Base-by-base conservation (phyloP, 805 yeast species). In the Clavispora vitiphila region DNA sequence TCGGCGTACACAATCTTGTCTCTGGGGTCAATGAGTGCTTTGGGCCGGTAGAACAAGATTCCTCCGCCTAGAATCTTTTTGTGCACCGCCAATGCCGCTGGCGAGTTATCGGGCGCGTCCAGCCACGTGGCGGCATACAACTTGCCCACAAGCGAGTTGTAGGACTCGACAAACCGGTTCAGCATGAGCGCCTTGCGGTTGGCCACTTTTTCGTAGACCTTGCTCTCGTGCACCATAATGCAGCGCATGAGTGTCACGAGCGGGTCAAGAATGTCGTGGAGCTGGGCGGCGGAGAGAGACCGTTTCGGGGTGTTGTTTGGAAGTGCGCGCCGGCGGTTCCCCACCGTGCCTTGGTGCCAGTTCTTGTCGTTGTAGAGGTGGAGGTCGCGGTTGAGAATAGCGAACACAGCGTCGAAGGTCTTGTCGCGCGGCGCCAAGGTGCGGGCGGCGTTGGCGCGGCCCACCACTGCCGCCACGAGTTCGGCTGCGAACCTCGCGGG, bases 291-390 rank as follows among this genome's bases (percentile, higher is more conserved):
- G 7, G 55, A 53, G 16, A 65, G 47, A 5, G 65, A 55, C 39
- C 49, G 54, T 35, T 50, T 54, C 7, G 64, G 60, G 2, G 62
- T 49, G 37, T 56, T 59, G 42, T 57, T 51, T 2, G 59, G 55
- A 10, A 48, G 36, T 24, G 44, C 35, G 16, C 44, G 49, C 15
- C 34, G 36, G 9, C 43, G 40, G 39, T 46, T 54, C 12, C 34
- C 47, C 19, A 44, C 38, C 5, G 46, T 34, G 16, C 50, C 46
- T 18, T 35, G 27, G 25, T 62, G 60, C 35, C 49, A 54, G 43
- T 64, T 63, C 41, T 42, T 50, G 44, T 65, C 65, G 35, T 57
- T 56, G 47, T 46, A 54, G 40, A 58, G 55, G 42, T 61, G 58
- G 15, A 66, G 35, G 40, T 61, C 62, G 19, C 56, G 53, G 42